Evolutionary conservation across 1,284 basidiomycete species (phyloP).

Genomic region (Sanghuangporus sanghuang): DNA sequence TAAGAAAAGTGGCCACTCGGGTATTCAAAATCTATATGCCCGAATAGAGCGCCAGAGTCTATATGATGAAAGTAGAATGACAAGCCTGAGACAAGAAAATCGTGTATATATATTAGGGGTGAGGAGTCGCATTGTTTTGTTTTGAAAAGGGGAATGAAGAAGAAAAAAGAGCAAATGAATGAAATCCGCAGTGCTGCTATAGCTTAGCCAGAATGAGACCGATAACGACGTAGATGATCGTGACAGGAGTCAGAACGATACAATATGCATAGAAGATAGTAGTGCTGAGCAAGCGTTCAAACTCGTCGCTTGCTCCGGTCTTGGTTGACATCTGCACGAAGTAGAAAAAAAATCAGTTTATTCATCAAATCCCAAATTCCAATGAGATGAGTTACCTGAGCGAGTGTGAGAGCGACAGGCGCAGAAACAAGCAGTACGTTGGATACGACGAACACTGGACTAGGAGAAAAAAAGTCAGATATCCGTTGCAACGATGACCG

Average conservation of each 20-base stretch:
- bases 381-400: slow-evolving; percentile 45
- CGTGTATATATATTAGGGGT: background rate
- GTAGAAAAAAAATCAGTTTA: background rate
- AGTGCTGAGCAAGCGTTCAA: slow-evolving; percentile 81
- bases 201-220: slow-evolving; percentile 58
- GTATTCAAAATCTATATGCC: background rate
- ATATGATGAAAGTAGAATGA: background rate
- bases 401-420: slow-evolving; percentile 78
- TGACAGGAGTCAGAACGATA: slow-evolving; percentile 76
- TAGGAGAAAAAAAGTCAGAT: slow-evolving; percentile 28
- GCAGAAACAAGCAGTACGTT: slow-evolving; percentile 72
- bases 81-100: background rate
- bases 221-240: slow-evolving; percentile 69
- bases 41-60: background rate
- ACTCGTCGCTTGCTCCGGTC: slow-evolving; percentile 81
- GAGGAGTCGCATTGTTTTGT: background rate
- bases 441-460: slow-evolving; percentile 80
- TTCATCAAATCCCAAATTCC: slow-evolving; percentile 7
- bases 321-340: slow-evolving; percentile 68
- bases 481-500: slow-evolving; percentile 7
- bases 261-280: slow-evolving; percentile 84
- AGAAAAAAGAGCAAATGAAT: background rate
- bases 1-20: background rate
- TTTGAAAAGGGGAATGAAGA: background rate
- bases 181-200: background rate